Evolutionary conservation across 108 stramenopile species (phyloP), one percentile per base, ranked within the genome.

Genomic region (Ochromonas danica): DNA sequence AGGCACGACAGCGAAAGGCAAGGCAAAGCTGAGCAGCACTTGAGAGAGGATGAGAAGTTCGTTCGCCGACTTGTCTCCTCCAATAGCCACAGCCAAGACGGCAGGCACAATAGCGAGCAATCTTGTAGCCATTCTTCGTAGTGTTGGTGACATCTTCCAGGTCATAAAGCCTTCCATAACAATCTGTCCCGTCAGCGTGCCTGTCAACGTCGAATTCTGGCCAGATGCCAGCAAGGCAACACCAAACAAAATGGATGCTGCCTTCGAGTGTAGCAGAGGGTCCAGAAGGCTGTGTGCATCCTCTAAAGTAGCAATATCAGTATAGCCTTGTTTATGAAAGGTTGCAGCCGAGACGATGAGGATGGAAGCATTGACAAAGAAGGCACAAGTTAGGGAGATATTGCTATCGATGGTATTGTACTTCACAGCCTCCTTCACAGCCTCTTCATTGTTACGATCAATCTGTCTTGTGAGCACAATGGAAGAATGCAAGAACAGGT

Each of bases 91-190:
- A 2, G 43, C 65, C 2, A 80, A 17, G 38, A 80, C 79, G 17
- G 79, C 79, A 14, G 79, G 79, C 1, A 80, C 71, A 14, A 80
- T 71, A 22, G 65, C 79, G 40, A 71, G 14, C 42, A 80, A 36
- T 2, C 79, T 63, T 6, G 79, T 80, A 6, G 67, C 35, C 0
- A 80, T 33, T 22, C 79, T 33, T 35, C 79, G 39, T 2, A 71
- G 22, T 33, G 31, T 43, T 25, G 79, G 79, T 14, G 39, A 25
- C 22, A 39, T 14, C 28, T 33, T 71, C 79, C 79, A 67, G n/a
- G 43, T 75, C 51, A 61, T 67, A 62, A 80, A 80, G 39, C 79
- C 79, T 62, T 80, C 79, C 79, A 80, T 80, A 10, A 80, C 79
- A 27, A 80, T 80, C 38, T 80, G 79, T 22, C 79, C 79, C 1